Percentiles rank a stretch among this genome's conserved stretches.
These are phyloP conservation scores for Candida succiphila DNA, from an alignment of 805 yeast species.

Conservation along the genomic window DNA sequence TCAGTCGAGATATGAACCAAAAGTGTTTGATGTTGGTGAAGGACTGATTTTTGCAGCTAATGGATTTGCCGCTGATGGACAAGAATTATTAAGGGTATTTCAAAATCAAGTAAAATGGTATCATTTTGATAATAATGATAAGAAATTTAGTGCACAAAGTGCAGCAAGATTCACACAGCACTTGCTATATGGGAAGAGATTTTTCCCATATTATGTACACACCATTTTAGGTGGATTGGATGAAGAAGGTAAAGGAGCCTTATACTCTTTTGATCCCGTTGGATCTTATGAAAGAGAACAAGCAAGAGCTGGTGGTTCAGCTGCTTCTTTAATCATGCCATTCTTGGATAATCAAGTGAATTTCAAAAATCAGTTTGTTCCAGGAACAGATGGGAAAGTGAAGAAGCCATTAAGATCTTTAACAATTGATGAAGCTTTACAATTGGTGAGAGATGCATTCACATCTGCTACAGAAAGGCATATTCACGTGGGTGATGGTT, in stretches of 20 bases:
- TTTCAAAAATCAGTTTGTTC: slow-evolving; percentile 86
- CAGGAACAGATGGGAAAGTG: slow-evolving; percentile 59
- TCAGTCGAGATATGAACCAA: slow-evolving; percentile 87
- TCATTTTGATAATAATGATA: slow-evolving; percentile 71
- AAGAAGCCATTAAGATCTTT: slow-evolving; percentile 56
- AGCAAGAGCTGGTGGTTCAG: slow-evolving; percentile 97
- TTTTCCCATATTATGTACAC: slow-evolving; percentile 94
- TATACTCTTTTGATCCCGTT: slow-evolving; percentile 94
- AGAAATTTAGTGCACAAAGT: slow-evolving; percentile 53
- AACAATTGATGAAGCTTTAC: slow-evolving; percentile 74
- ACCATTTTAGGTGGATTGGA: slow-evolving; percentile 93
- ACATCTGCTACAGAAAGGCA: slow-evolving; percentile 97
- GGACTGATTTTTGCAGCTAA: slow-evolving; percentile 81
- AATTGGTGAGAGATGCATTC: slow-evolving; percentile 88
- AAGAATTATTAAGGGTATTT: slow-evolving; percentile 71
- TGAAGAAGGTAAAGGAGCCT: slow-evolving; percentile 85
- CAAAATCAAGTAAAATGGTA: slow-evolving; percentile 76
- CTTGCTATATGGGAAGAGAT: slow-evolving; percentile 81
- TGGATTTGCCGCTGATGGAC: slow-evolving; percentile 95
- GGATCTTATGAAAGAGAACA: slow-evolving; percentile 97
- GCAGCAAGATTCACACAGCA: slow-evolving; percentile 92
- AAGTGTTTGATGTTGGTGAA: slow-evolving; percentile 84
- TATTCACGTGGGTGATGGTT: slow-evolving; percentile 95
- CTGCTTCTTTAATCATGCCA: slow-evolving; percentile 93
- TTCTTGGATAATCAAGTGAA: slow-evolving; percentile 96